Evolutionary conservation across 495 filamentous ascomycete species (phyloP).

Genomic region (Penicillium coffeae): DNA sequence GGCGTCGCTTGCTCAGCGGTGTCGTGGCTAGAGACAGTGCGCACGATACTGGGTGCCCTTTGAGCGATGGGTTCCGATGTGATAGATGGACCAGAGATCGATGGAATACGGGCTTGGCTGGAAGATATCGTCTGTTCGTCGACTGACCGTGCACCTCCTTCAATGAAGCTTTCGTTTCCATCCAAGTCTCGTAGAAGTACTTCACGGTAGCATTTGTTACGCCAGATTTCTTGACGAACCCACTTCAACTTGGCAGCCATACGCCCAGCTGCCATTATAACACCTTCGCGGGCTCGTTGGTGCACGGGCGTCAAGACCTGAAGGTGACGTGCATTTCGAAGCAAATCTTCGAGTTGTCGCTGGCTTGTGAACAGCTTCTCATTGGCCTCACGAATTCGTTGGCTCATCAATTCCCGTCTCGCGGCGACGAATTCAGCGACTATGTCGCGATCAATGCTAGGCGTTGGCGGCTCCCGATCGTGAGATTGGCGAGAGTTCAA

Average conservation of each 20-base stretch:
- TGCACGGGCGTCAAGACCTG: slow-evolving; percentile 86
- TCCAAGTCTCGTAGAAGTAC: slow-evolving; percentile 81
- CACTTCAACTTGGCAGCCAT: slow-evolving; percentile 90
- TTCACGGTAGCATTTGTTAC: slow-evolving; percentile 83
- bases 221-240: slow-evolving; percentile 91
- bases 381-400: slow-evolving; percentile 79
- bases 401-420: slow-evolving; percentile 72
- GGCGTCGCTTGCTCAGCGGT: slow-evolving; percentile 7
- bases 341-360: slow-evolving; percentile 72
- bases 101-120: slow-evolving; percentile 12
- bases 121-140: slow-evolving; percentile 15
- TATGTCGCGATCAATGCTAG: slow-evolving; percentile 73
- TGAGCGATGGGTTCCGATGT: slow-evolving; percentile 16
- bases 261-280: slow-evolving; percentile 77
- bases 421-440: slow-evolving; percentile 77
- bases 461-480: slow-evolving; percentile 37
- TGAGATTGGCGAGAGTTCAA: slow-evolving; percentile 21
- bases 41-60: slow-evolving; percentile 17
- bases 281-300: slow-evolving; percentile 76
- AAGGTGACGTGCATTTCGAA: slow-evolving; percentile 90
- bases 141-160: slow-evolving; percentile 10
- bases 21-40: slow-evolving; percentile 17
- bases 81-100: slow-evolving; percentile 20
- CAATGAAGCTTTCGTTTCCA: slow-evolving; percentile 52
- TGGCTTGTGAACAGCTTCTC: slow-evolving; percentile 71